Percentiles rank a stretch among this genome's conserved stretches.
These are phyloP conservation scores for Nematocida displodere DNA, from an alignment of 371 early-diverging fungal species.

Conservation along the genomic window DNA sequence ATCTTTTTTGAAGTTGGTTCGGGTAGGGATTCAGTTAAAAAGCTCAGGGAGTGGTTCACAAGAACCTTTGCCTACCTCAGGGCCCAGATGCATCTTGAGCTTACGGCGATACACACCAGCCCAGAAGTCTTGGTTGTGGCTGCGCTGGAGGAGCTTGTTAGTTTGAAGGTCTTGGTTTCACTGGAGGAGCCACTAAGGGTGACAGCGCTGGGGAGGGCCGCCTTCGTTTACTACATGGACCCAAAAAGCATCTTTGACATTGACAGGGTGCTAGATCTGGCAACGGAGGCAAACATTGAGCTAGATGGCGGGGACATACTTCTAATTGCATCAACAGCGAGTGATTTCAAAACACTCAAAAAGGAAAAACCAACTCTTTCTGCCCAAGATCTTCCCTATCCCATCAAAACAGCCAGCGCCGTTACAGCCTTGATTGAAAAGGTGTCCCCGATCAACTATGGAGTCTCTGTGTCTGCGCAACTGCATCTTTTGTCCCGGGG, in stretches of 20 bases:
- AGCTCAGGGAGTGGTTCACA: not conserved
- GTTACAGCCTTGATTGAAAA: no score
- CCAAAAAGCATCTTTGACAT: not conserved
- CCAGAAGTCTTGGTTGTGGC: not conserved
- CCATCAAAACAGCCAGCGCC: not conserved
- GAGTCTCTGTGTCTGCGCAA: no score
- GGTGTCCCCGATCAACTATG: no score
- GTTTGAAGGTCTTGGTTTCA: not conserved
- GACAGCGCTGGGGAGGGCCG: not conserved
- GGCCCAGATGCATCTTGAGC: not conserved
- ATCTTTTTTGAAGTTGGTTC: conserved; percentile 20
- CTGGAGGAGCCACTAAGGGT: not conserved
- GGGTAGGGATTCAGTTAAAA: not conserved
- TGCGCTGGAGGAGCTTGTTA: not conserved
- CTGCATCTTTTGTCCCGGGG: no score
- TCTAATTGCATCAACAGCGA: conserved; percentile 15
- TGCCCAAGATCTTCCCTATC: not conserved
- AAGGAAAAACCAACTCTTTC: not conserved
- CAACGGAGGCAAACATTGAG: not conserved
- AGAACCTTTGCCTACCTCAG: not conserved
- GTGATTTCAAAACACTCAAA: not conserved
- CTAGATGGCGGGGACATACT: conserved; percentile 28
- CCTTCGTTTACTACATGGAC: not conserved
- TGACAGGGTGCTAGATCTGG: not conserved
- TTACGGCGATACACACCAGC: not conserved